These are phyloP conservation scores for Geotrichum aggregatum DNA, from an alignment of 1,139 yeast genomes.

Conservation along the genomic window DNA sequence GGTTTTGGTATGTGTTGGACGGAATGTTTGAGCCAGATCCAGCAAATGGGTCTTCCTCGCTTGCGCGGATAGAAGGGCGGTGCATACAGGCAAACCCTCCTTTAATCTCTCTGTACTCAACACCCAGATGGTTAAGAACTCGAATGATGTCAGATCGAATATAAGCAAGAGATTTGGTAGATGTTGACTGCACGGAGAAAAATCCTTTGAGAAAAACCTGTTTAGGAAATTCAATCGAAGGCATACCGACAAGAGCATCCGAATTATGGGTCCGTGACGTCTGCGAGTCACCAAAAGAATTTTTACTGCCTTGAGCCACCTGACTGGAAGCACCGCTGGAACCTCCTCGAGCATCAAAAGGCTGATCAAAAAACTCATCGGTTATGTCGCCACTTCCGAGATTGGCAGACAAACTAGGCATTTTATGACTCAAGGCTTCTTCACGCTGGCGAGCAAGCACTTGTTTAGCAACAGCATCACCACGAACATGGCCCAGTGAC, in stretches of 20 bases:
- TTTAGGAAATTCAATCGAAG: slow-evolving; percentile 88
- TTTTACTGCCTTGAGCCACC: slow-evolving; percentile 6
- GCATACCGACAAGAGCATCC: slow-evolving; percentile 52
- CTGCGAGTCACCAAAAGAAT: slow-evolving; percentile 5
- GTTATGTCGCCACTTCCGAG: slow-evolving; percentile 48
- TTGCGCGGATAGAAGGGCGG: slow-evolving; percentile 74
- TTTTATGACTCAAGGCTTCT: slow-evolving; percentile 6
- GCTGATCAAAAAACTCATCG: slow-evolving; percentile 44
- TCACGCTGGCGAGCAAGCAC: slow-evolving; percentile 22
- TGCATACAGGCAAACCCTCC: slow-evolving; percentile 92
- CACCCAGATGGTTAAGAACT: slow-evolving; percentile 72
- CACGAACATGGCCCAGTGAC: slow-evolving; percentile 74
- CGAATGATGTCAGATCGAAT: slow-evolving; percentile 80
- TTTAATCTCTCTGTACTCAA: slow-evolving; percentile 80
- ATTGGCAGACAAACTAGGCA: slow-evolving; percentile 21
- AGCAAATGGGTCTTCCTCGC: slow-evolving; percentile 34
- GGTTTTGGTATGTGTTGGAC: not conserved
- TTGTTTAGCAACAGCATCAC: slow-evolving; percentile 29
- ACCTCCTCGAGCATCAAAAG: slow-evolving; percentile 47
- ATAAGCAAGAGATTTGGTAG: slow-evolving; percentile 92
- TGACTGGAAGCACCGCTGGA: slow-evolving; percentile 31
- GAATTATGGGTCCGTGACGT: slow-evolving; percentile 5
- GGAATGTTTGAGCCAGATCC: slow-evolving; percentile 21
- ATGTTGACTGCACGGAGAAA: slow-evolving; percentile 91
- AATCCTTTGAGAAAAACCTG: slow-evolving; percentile 90